These are phyloP conservation scores for Suillus bovinus DNA, from an alignment of 768 basidiomycete species.

Conservation along the genomic window DNA sequence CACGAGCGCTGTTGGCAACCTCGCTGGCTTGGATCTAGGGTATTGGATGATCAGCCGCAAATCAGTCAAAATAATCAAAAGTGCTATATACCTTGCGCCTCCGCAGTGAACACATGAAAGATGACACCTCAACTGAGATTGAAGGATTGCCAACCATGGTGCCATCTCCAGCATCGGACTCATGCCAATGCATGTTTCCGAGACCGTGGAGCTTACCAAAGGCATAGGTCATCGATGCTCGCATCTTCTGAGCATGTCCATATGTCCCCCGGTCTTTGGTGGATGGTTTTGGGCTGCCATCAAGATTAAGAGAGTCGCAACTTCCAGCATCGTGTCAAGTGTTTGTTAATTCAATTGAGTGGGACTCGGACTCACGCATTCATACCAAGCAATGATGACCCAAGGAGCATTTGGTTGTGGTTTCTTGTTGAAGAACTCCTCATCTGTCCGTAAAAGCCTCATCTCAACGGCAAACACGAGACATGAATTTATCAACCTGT, in stretches of 20 bases:
- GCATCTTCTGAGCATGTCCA: conserved; percentile 39
- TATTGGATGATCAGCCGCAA: neutral
- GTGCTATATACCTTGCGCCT: conserved; percentile 25
- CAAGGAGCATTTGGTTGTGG: neutral
- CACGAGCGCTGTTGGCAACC: conserved; percentile 25
- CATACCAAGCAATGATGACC: neutral
- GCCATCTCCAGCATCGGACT: conserved; percentile 20
- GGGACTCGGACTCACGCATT: neutral
- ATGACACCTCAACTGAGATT: conserved; percentile 24
- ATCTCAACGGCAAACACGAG: neutral
- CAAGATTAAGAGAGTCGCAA: conserved; percentile 29
- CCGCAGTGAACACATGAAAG: conserved; percentile 30
- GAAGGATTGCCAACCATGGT: conserved; percentile 33
- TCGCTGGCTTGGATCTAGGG: conserved; percentile 21
- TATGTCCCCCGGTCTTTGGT: conserved; percentile 20
- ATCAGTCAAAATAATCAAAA: neutral
- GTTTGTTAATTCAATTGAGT: too few relatives aligned
- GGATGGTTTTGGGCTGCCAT: conserved; percentile 21
- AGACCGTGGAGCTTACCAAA: conserved; percentile 30
- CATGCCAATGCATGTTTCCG: conserved; percentile 32
- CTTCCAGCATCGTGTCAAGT: conserved; percentile 13
- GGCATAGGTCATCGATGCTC: conserved; percentile 31
- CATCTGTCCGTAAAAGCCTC: neutral
- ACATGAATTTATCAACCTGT: neutral
- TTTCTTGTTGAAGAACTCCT: neutral